Conservation (phyloP, 1,284 basidiomycete species). For the Malassezia globosa region DNA sequence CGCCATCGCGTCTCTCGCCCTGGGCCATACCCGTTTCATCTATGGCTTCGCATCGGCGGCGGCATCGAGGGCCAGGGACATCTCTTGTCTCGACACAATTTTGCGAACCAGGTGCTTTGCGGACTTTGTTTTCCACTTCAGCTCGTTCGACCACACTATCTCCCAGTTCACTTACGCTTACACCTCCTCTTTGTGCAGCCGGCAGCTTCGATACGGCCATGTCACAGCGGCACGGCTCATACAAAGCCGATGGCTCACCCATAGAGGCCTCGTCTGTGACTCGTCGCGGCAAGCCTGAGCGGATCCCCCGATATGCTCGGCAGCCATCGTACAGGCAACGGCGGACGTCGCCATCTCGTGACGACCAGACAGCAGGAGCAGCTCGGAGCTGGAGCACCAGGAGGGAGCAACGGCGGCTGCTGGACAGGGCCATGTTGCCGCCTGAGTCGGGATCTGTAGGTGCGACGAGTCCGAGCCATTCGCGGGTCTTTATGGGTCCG, state of each 20-base stretch:
- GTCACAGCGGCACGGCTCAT: neutral
- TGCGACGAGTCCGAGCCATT: conserved; percentile 1
- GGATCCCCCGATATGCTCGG: conserved; percentile 12
- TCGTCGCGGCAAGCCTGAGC: conserved; percentile 1
- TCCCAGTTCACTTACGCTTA: conserved; percentile 1
- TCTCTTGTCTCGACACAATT: too few relatives aligned
- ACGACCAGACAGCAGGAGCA: conserved; percentile 1
- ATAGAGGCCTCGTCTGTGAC: neutral
- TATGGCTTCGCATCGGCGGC: neutral
- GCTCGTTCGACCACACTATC: conserved; percentile 4
- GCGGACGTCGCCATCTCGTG: neutral
- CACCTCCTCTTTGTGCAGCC: too few relatives aligned
- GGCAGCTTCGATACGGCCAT: conserved; percentile 12
- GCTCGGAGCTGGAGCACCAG: conserved; percentile 15
- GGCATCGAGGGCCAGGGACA: neutral
- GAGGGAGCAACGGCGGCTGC: conserved; percentile 8
- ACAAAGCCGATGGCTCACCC: neutral
- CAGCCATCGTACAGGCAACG: conserved; percentile 13
- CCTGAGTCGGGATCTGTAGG: neutral
- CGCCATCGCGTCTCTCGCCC: neutral
- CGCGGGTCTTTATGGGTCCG: conserved; percentile 10
- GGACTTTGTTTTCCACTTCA: conserved; percentile 5
- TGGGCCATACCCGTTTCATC: neutral
- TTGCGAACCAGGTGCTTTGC: conserved; percentile 8
- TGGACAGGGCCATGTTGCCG: conserved; percentile 11